Conservation (phyloP, 192 early-diverging fungal species). For the Coemansia sp. region DNA sequence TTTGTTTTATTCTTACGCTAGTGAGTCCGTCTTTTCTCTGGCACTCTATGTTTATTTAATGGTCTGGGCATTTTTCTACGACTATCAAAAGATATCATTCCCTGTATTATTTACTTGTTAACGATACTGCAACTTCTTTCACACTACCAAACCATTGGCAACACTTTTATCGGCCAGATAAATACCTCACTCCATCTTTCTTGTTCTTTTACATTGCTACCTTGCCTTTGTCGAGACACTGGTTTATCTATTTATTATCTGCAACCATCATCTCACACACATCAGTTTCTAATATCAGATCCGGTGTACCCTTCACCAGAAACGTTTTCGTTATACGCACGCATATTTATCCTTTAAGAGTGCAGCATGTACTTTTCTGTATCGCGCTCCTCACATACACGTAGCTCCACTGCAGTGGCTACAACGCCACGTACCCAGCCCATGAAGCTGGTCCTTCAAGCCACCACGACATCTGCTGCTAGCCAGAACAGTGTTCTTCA, state of each 20-base stretch:
- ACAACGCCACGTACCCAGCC: conserved; percentile 9
- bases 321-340: too few relatives aligned
- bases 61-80: background rate
- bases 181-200: background rate
- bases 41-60: too few relatives aligned
- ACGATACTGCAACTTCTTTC: background rate
- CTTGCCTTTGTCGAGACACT: too few relatives aligned
- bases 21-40: too few relatives aligned
- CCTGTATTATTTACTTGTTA: background rate
- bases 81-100: background rate
- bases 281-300: too few relatives aligned
- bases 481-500: background rate
- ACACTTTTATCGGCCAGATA: background rate
- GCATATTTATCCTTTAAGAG: too few relatives aligned
- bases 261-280: too few relatives aligned
- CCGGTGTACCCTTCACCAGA: too few relatives aligned
- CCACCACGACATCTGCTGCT: background rate
- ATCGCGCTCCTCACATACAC: conserved; percentile 2
- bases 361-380: conserved; percentile 38
- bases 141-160: background rate
- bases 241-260: too few relatives aligned
- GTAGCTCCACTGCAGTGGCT: conserved; percentile 14
- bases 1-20: background rate
- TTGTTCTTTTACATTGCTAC: background rate
- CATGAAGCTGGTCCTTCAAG: conserved; percentile 23